These are phyloP conservation scores for Symbiodinium natans DNA, from an alignment of 73 alveolate genomes.

Conservation along the genomic window DNA sequence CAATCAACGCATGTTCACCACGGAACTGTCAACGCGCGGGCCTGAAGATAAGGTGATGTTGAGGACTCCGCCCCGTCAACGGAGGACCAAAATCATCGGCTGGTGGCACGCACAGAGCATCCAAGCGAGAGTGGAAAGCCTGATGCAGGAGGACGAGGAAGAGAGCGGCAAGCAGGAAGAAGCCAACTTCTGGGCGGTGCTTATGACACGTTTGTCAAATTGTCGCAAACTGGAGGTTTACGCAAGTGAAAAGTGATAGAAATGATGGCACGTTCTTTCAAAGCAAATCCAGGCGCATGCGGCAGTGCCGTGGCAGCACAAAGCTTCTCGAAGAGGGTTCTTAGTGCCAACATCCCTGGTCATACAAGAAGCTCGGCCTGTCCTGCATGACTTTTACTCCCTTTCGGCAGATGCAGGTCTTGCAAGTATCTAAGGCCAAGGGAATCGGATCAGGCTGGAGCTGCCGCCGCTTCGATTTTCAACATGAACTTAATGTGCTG, in stretches of 20 bases:
- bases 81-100: not conserved
- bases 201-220: not conserved
- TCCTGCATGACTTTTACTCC: too few species aligned
- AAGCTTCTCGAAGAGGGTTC: too few species aligned
- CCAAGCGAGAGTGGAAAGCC: not conserved
- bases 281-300: not conserved
- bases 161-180: not conserved
- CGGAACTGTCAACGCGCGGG: not conserved
- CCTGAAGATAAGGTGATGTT: not conserved
- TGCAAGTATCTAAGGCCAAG: too few species aligned
- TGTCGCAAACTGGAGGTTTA: not conserved
- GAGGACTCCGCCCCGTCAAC: not conserved
- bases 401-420: not conserved
- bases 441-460: too few species aligned
- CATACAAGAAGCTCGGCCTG: too few species aligned
- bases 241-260: too few species aligned
- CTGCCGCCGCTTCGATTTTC: too few species aligned
- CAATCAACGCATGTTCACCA: too few species aligned
- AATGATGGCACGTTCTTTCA: too few species aligned
- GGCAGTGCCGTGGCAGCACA: not conserved
- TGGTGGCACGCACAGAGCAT: not conserved
- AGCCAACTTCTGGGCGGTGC: not conserved
- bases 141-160: not conserved
- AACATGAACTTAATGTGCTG: too few species aligned
- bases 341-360: too few species aligned